Evolutionary conservation across 164 flowering plant species (phyloP), one percentile per base, ranked within the genome.

Genomic region (Umbellularia californica): DNA sequence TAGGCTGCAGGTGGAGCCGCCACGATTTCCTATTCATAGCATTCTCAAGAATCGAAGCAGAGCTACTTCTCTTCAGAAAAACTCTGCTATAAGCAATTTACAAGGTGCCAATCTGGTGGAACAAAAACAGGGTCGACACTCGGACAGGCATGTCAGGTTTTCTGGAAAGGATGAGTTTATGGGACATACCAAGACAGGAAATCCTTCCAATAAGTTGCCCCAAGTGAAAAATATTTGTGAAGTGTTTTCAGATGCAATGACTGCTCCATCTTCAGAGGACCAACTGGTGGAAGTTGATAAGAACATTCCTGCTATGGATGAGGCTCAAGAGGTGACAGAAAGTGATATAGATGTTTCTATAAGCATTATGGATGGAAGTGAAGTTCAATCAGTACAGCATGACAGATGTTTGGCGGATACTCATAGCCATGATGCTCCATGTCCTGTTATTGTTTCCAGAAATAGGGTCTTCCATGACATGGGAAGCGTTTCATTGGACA

Each of bases 61-160:
- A 65, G 70, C 13, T 23, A 9, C 17, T 78, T 74, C 82, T 24
- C 65, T 80, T 28, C 70, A 78, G 75, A 81, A 76, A 28, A 24
- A 80, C 22, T 79, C 81, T 52, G 52, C 74, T 69, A 55, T 33
- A 51, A 65, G 80, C 70, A 78, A 68, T 52, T 14, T 58, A 63
- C 80, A 64, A 67, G 69, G 50, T 68, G 68, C 9, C 47, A 68
- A 50, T 41, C 75, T 15, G 64, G 66, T 28, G 22, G 75, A 72
- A 50, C 28, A 55, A 63, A 30, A 24, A 13, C 28, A 30, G 60
- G 72, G 60, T 76, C 81, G 27, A 20, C 75, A 70, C 14, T 74
- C 79, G 20, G 78, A 77, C 41, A 87, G 72, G 79, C 88, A 79
- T 76, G 92, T 84, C 58, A 78, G 81, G 66, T 86, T 86, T 78